These are phyloP conservation scores for Globisporangium echinulatum DNA, from an alignment of 352 stramenopile species.

Conservation along the genomic window DNA sequence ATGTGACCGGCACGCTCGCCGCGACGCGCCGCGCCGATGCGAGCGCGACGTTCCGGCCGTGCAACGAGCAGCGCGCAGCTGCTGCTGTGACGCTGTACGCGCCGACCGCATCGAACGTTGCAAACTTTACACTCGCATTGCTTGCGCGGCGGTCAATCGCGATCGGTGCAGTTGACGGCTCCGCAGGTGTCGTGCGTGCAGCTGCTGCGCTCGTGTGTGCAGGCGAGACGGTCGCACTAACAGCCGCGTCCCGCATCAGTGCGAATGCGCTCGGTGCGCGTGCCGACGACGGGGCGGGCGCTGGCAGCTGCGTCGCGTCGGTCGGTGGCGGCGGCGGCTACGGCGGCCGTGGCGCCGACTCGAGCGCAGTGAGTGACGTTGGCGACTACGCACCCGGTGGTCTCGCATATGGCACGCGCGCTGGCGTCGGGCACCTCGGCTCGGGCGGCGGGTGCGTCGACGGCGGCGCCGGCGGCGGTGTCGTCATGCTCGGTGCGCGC, in stretches of 20 bases:
- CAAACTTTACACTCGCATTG: constrained; percentile 65
- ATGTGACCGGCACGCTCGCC: constrained; percentile 39
- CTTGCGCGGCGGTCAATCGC: constrained; percentile 44
- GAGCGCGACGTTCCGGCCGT: constrained; percentile 40
- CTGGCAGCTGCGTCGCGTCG: constrained; percentile 44
- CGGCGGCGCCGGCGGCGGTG: constrained; percentile 57
- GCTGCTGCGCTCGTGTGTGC: constrained; percentile 61
- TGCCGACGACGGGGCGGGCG: constrained; percentile 58
- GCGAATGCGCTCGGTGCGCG: constrained; percentile 55
- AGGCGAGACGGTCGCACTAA: constrained; percentile 38
- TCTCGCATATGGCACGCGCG: constrained; percentile 58
- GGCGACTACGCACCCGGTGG: constrained; percentile 60
- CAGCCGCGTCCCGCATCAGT: constrained; percentile 31
- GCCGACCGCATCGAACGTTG: constrained; percentile 4
- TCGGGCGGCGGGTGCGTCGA: constrained; percentile 66
- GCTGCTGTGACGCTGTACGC: constrained; percentile 6
- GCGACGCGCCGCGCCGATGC: constrained; percentile 31
- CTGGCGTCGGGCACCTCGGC: constrained; percentile 58
- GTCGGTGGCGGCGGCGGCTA: constrained; percentile 67
- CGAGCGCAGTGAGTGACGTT: constrained; percentile 38
- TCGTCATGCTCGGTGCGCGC: constrained; percentile 56
- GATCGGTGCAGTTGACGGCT: constrained; percentile 30
- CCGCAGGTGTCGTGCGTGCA: constrained; percentile 24
- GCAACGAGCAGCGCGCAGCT: constrained; percentile 33
- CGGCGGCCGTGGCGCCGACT: constrained; percentile 64